Conservation (phyloP, 148 eudicot species). For the Silene latifolia region DNA sequence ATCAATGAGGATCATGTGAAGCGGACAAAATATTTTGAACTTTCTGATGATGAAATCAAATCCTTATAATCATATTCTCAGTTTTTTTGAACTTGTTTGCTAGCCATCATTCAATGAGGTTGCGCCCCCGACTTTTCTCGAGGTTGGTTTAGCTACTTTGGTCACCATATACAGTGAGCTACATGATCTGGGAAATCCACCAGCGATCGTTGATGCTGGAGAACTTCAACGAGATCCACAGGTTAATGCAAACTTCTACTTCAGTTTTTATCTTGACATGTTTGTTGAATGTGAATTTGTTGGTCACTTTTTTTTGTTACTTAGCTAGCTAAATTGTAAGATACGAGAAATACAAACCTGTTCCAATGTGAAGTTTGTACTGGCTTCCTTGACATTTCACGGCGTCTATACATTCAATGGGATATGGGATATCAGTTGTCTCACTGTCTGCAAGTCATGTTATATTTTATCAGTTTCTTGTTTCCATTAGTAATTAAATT, state of each 20-base stretch:
- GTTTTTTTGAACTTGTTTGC: constrained; percentile 18
- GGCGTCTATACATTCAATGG: neutral
- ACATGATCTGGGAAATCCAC: constrained; percentile 61
- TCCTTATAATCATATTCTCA: constrained; percentile 6
- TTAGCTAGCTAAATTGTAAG: neutral
- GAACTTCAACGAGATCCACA: constrained; percentile 80
- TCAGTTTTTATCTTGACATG: neutral
- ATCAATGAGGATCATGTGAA: constrained; percentile 3
- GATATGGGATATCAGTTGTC: neutral
- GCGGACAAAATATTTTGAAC: neutral
- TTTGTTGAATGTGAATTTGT: neutral
- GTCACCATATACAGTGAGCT: constrained; percentile 72
- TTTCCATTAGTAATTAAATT: too few species aligned
- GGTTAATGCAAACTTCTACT: constrained; percentile 34
- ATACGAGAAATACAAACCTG: neutral
- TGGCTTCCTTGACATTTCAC: neutral
- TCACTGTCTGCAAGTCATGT: neutral
- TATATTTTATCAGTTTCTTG: neutral
- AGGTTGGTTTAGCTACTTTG: constrained; percentile 69
- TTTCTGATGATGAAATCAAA: neutral
- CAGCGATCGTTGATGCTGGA: constrained; percentile 75
- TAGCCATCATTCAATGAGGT: constrained; percentile 92
- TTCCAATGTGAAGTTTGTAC: neutral
- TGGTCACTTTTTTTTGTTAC: neutral
- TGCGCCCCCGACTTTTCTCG: constrained; percentile 62